These are phyloP conservation scores for Diospyros lotus DNA, from an alignment of 148 eudicot genomes.

Conservation along the genomic window DNA sequence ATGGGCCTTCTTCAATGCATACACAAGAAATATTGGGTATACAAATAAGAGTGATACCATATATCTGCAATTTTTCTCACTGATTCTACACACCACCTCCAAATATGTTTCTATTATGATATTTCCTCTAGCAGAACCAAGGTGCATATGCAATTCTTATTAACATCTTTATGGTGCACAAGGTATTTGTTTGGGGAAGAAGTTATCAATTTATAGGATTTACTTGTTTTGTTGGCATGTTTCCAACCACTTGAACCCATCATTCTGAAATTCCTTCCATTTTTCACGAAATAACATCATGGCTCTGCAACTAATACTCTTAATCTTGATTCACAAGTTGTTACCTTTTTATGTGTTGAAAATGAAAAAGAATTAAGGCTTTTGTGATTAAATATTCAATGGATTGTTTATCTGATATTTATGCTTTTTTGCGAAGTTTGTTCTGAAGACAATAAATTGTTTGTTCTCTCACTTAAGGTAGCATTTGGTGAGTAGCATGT, in stretches of 20 bases:
- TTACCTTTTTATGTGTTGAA: neutral
- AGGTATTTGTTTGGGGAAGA: neutral
- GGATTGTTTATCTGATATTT: too few relatives aligned
- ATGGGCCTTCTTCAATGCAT: neutral
- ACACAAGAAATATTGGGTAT: neutral
- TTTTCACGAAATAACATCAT: neutral
- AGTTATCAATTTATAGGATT: neutral
- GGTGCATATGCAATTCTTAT: neutral
- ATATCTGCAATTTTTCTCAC: neutral
- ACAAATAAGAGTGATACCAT: neutral
- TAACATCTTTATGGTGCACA: neutral
- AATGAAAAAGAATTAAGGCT: neutral
- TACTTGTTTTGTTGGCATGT: neutral
- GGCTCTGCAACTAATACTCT: neutral
- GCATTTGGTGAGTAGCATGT: neutral
- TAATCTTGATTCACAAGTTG: neutral
- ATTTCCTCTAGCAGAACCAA: neutral
- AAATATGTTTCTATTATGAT: neutral
- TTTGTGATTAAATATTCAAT: too few relatives aligned
- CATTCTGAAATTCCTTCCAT: neutral
- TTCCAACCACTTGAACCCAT: neutral
- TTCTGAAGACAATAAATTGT: too few relatives aligned
- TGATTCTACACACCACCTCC: constrained; percentile 1
- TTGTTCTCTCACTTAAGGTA: neutral
- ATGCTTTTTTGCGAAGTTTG: too few relatives aligned